Conservation (phyloP, 495 filamentous ascomycete genomes). For the Letharia columbiana region DNA sequence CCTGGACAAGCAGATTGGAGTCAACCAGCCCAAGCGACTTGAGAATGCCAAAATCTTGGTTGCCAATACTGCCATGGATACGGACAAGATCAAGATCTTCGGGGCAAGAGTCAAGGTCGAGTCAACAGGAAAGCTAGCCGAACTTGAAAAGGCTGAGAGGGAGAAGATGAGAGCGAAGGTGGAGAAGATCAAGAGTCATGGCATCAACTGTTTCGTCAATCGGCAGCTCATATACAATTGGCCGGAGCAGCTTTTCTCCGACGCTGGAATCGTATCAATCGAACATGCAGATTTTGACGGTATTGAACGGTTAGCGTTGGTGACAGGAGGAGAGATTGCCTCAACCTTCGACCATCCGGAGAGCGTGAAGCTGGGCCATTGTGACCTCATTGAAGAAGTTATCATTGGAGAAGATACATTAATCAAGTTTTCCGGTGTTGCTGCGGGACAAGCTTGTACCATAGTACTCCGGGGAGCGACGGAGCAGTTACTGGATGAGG, state of each 20-base stretch:
- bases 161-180: conserved; percentile 99
- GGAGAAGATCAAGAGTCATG: conserved; percentile 95
- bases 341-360: conserved; percentile 98
- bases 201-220: conserved; percentile 99
- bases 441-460: conserved; percentile 89
- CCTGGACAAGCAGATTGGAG: conserved; percentile 95
- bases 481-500: conserved; percentile 92
- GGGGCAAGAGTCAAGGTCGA: conserved; percentile 92
- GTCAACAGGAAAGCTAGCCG: conserved; percentile 89
- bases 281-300: conserved; percentile 99
- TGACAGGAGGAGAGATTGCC: conserved; percentile 94
- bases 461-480: conserved; percentile 95
- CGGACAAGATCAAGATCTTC: conserved; percentile 99
- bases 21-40: conserved; percentile 94
- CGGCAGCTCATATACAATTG: conserved; percentile 99
- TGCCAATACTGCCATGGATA: conserved; percentile 98
- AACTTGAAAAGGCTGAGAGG: conserved; percentile 92
- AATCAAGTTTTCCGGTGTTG: conserved; percentile 94
- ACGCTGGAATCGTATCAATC: conserved; percentile 95
- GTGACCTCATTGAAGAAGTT: conserved; percentile 93
- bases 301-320: conserved; percentile 87
- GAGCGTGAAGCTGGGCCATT: conserved; percentile 88
- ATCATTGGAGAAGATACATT: conserved; percentile 96
- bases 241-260: conserved; percentile 97
- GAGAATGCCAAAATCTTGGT: conserved; percentile 98